Evolutionary conservation across 768 basidiomycete genomes (phyloP).

Genomic region (Tephrocybe sp.): DNA sequence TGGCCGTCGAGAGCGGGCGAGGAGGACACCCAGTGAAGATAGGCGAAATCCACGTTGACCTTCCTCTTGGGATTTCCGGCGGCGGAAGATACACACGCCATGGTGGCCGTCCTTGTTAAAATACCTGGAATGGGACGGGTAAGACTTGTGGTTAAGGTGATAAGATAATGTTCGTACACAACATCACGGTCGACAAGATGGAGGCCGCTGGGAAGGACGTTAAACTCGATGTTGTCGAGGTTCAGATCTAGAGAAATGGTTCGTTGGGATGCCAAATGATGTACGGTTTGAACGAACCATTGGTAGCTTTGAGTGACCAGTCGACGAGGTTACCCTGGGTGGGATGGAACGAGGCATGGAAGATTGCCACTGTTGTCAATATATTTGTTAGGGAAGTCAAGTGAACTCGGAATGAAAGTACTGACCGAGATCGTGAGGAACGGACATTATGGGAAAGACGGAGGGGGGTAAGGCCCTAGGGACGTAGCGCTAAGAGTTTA

Average conservation of each 20-base stretch:
- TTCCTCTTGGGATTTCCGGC: conserved; percentile 62
- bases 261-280: neutral
- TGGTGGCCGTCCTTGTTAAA: conserved; percentile 68
- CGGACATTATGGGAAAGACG: neutral
- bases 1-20: conserved; percentile 60
- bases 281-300: conserved; percentile 41
- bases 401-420: neutral
- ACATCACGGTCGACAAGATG: conserved; percentile 79
- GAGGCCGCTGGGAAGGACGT: conserved; percentile 75
- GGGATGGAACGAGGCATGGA: conserved; percentile 83
- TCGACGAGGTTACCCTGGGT: conserved; percentile 78
- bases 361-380: conserved; percentile 68
- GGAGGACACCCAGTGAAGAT: conserved; percentile 72
- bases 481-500: neutral
- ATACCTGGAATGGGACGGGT: conserved; percentile 41
- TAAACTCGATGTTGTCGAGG: conserved; percentile 76
- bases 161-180: conserved; percentile 46
- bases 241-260: conserved; percentile 46
- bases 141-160: neutral
- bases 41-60: conserved; percentile 81
- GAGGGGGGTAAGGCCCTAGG: too few species aligned
- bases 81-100: conserved; percentile 73
- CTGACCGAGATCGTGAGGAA: conserved; percentile 55
- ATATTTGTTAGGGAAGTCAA: neutral
- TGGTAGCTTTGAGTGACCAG: conserved; percentile 70